phyloP scores from a whole-genome alignment of 2,329 filamentous ascomycete genomes.

The Diaporthe citriasiana region DNA sequence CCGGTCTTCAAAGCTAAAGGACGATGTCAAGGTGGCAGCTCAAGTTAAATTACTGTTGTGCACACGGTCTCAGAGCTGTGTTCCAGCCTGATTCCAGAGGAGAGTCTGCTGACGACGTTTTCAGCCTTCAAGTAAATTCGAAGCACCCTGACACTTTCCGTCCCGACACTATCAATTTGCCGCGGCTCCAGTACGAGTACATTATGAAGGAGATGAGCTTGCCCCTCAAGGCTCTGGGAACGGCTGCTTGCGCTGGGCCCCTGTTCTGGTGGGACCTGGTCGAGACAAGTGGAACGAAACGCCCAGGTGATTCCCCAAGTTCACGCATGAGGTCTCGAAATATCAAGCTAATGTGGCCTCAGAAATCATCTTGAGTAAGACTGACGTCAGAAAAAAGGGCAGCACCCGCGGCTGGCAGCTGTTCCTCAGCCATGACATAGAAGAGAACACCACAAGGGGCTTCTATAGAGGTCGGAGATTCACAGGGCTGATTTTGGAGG shows the following conservation, averaged over 20 bases:
- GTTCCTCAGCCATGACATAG: neutral
- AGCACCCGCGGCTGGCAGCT: neutral
- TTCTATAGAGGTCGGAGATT: too few relatives aligned
- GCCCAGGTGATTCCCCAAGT: neutral
- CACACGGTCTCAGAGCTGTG: neutral
- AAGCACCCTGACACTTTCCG: conserved; percentile 4
- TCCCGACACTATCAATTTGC: neutral
- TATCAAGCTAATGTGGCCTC: neutral
- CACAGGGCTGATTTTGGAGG: too few relatives aligned
- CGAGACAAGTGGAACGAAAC: neutral
- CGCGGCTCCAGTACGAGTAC: neutral
- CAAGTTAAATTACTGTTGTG: neutral
- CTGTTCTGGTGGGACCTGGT: neutral
- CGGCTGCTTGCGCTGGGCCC: neutral
- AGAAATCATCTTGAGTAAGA: neutral
- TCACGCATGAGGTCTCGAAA: neutral
- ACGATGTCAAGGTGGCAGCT: neutral
- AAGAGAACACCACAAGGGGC: neutral
- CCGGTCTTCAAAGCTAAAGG: neutral
- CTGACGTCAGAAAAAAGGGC: neutral
- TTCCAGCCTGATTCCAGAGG: neutral
- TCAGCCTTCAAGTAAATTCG: conserved; percentile 8
- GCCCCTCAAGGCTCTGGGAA: neutral
- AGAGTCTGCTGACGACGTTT: neutral
- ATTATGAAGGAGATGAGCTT: neutral